Evolutionary conservation across 2,329 filamentous ascomycete genomes (phyloP).

Genomic region (Colletotrichum melonis): DNA sequence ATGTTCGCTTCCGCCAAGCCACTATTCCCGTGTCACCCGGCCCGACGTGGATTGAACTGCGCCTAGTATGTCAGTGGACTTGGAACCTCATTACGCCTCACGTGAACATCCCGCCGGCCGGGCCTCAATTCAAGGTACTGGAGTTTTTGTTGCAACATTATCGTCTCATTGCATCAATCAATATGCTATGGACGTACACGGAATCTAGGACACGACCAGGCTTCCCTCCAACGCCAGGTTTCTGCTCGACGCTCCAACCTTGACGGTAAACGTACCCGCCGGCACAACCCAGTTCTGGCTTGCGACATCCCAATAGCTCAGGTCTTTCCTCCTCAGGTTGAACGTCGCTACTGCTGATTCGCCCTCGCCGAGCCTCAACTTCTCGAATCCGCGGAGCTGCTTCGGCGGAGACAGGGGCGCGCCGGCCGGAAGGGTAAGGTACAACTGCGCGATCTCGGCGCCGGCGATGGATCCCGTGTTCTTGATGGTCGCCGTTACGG

Average conservation of each 20-base stretch:
- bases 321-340: conserved; percentile 68
- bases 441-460: conserved; percentile 75
- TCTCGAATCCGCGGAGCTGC: conserved; percentile 76
- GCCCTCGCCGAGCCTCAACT: conserved; percentile 63
- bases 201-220: conserved; percentile 12
- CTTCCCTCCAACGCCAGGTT: conserved; percentile 54
- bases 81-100: background rate
- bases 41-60: background rate
- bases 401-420: conserved; percentile 58
- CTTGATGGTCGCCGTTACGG: conserved; percentile 69
- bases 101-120: background rate
- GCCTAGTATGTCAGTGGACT: background rate
- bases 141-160: background rate
- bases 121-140: background rate
- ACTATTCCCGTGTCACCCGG: background rate
- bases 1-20: conserved; percentile 1
- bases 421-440: conserved; percentile 55
- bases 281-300: conserved; percentile 71
- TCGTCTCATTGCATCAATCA: background rate
- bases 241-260: conserved; percentile 58
- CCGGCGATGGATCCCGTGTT: conserved; percentile 73
- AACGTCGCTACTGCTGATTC: conserved; percentile 62
- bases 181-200: background rate
- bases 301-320: conserved; percentile 74
- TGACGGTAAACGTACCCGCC: conserved; percentile 53